phyloP scores from a whole-genome alignment of 179 eudicot genomes.

The Beta lomatogona region DNA sequence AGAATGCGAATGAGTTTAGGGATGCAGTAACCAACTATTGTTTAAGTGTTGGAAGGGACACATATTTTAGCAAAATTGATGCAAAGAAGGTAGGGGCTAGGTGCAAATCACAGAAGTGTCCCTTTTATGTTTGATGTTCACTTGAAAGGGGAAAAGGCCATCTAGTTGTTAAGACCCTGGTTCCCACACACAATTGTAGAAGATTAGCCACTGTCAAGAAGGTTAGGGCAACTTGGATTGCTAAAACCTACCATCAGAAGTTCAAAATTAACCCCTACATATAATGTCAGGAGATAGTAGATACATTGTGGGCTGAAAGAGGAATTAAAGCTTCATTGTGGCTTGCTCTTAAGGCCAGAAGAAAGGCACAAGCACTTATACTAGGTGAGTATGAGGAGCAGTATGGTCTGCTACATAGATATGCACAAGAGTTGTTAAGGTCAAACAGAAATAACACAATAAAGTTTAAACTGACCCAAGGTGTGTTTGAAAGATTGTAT shows the following conservation, averaged over 20 bases:
- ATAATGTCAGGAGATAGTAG: not conserved
- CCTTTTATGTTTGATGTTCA: not conserved
- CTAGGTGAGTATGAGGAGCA: too few relatives aligned
- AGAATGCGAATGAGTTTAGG: not conserved
- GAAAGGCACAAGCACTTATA: too few relatives aligned
- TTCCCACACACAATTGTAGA: not conserved
- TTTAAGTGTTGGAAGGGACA: not conserved
- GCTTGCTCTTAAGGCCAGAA: too few relatives aligned
- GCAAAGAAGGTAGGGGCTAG: not conserved
- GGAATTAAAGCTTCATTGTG: too few relatives aligned
- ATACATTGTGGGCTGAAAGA: not conserved
- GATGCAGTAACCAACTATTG: not conserved
- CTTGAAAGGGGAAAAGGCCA: not conserved
- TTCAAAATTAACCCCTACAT: not conserved
- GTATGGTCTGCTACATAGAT: too few relatives aligned
- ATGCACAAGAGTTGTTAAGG: too few relatives aligned
- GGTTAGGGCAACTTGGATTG: not conserved
- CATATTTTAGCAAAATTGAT: not conserved
- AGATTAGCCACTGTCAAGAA: not conserved
- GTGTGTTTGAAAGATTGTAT: too few relatives aligned
- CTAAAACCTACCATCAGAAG: not conserved
- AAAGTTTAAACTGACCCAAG: too few relatives aligned
- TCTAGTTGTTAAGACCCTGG: not conserved
- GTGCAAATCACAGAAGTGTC: not conserved
- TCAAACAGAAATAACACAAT: too few relatives aligned